These are phyloP conservation scores for Komagataella pastoris DNA, from an alignment of 805 yeast genomes.

Conservation along the genomic window DNA sequence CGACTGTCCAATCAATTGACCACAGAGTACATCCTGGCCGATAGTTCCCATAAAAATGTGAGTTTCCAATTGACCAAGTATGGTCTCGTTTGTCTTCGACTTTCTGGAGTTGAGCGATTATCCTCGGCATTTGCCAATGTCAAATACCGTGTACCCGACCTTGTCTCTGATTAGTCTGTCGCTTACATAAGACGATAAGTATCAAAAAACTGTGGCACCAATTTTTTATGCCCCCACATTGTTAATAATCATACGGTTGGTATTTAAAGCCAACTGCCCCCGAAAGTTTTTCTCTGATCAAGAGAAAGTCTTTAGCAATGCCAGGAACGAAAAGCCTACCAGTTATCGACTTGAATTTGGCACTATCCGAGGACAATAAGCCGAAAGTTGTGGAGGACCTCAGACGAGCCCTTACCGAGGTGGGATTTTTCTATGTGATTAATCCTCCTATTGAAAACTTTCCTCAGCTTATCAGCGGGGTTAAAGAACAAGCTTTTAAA, in stretches of 20 bases:
- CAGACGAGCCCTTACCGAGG: slow-evolving; percentile 33
- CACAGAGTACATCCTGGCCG: no score
- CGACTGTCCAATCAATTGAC: no score
- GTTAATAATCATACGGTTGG: not conserved
- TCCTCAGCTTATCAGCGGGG: slow-evolving; percentile 12
- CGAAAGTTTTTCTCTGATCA: not conserved
- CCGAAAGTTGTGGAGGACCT: slow-evolving; percentile 25
- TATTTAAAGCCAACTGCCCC: not conserved
- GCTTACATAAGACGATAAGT: not conserved
- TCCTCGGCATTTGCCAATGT: not conserved
- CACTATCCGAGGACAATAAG: slow-evolving; percentile 26
- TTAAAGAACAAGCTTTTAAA: slow-evolving; percentile 24
- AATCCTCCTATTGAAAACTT: slow-evolving; percentile 29
- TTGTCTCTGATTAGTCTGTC: not conserved
- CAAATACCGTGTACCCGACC: not conserved
- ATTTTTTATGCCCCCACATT: not conserved
- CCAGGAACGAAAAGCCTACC: slow-evolving; percentile 15
- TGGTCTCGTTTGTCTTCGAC: no score
- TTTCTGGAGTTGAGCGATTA: no score
- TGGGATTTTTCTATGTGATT: slow-evolving; percentile 39
- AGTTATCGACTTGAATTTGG: slow-evolving; percentile 28
- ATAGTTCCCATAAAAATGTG: no score
- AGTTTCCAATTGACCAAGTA: no score
- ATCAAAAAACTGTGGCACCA: not conserved
- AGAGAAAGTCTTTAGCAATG: not conserved